Evolutionary conservation across 202 grass and related monocot genomes (phyloP), one percentile per base, ranked within the genome.

Genomic region (Zoysia matrella): DNA sequence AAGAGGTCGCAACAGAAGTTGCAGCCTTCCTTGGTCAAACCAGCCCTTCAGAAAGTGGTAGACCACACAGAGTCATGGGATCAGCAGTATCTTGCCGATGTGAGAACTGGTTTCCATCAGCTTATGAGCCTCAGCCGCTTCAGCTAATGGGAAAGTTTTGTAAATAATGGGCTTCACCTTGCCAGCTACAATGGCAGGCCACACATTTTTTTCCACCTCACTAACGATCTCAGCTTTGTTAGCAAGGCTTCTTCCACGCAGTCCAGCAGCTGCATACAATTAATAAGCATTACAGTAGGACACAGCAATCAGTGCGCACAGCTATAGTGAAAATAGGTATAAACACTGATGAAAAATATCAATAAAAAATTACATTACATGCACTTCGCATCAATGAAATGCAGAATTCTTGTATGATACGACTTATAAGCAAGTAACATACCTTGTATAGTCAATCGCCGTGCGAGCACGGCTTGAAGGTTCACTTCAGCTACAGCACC

Each of bases 191-290:
- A 95, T 55, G 5, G 90, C 90, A 68, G 90, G 88, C 95, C 95
- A 98, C 42, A 98, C 89, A 60, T 93, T 90, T 73, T 93, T 95
- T 91, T 98, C 90, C 65, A 98, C 92, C 81, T 93, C 90, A 13
- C 81, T 77, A 1, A 95, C 86, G 43, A 98, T 98, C 82, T 84
- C 74, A 50, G 95, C 88, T 88, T 98, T 98, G 84, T 87, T 91
- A 52, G 52, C 74, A 4, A 75, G 43, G 83, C 70, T 91, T 82
- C 85, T 93, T 76, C 60, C 73, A 13, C 92, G 87, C 80, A 95
- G 76, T 69, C 95, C 88, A 82, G 95, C 90, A 93, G 86, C 92
- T 98, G 79, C 13, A 80, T 22, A 80, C 47, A 48, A 72, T 49
- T 16, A 80, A 78, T 5, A 80, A 11, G 15, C 47, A 5, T 15